Conservation (phyloP, 1,284 basidiomycete genomes). For the Cutaneotrichosporon sp. region DNA sequence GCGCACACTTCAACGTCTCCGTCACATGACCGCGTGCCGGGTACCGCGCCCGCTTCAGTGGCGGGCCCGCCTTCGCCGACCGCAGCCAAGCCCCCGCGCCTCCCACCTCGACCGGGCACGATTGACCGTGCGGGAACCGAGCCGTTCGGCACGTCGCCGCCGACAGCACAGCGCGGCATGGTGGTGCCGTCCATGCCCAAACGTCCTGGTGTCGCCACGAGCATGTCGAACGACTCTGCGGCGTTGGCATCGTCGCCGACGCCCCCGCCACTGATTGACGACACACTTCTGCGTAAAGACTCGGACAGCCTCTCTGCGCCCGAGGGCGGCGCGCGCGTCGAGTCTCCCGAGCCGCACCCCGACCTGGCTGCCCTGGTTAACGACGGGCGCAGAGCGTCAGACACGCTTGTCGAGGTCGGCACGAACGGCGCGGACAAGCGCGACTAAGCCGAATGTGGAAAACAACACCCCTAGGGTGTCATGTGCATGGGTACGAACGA, state of each 20-base stretch:
- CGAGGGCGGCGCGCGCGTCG: neutral
- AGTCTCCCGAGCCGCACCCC: too few species aligned
- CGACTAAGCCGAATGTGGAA: too few species aligned
- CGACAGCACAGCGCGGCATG: conserved; percentile 24
- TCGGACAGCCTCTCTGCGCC: neutral
- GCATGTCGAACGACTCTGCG: conserved; percentile 16
- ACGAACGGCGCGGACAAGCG: neutral
- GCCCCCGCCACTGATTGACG: neutral
- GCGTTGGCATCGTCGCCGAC: neutral
- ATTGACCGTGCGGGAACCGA: neutral
- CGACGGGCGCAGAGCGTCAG: neutral
- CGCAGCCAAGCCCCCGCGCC: neutral
- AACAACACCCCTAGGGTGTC: too few species aligned
- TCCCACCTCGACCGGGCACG: neutral
- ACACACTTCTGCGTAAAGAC: neutral
- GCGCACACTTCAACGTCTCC: conserved; percentile 13
- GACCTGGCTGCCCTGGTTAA: too few species aligned
- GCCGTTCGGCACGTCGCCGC: neutral
- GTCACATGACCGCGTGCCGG: neutral
- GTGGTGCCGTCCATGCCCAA: conserved; percentile 41
- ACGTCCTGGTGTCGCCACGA: conserved; percentile 39
- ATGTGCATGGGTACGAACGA: neutral
- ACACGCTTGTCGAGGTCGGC: neutral
- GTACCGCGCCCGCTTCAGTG: neutral
- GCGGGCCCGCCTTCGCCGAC: neutral